Conservation (phyloP, 208 protist species). For the Crithidia expoeki region DNA sequence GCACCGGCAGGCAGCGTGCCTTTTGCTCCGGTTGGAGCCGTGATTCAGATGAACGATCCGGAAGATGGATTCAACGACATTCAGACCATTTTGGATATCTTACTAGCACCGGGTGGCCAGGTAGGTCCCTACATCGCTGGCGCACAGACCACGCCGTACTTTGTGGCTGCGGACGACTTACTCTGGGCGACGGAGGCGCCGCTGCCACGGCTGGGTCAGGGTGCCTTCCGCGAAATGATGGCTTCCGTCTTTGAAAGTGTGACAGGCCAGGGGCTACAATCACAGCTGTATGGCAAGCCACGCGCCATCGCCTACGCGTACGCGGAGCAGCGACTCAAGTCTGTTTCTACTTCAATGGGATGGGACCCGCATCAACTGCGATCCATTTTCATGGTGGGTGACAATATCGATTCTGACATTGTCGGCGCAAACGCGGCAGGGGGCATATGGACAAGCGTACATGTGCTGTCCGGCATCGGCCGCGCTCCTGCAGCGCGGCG, state of each 20-base stretch:
- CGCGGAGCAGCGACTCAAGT: conserved; percentile 61
- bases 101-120: conserved; percentile 61
- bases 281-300: conserved; percentile 84
- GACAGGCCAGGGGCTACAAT: conserved; percentile 67
- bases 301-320: conserved; percentile 83
- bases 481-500: conserved; percentile 61
- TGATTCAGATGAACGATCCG: conserved; percentile 78
- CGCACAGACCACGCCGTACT: conserved; percentile 76
- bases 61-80: conserved; percentile 83
- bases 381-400: conserved; percentile 87
- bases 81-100: conserved; percentile 78
- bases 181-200: conserved; percentile 73
- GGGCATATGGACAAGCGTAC: conserved; percentile 75
- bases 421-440: conserved; percentile 82
- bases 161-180: conserved; percentile 72
- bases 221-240: conserved; percentile 86
- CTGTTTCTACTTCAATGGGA: conserved; percentile 45
- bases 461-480: conserved; percentile 78
- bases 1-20: conserved; percentile 30
- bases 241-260: conserved; percentile 79
- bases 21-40: conserved; percentile 60
- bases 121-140: conserved; percentile 59
- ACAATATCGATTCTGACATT: conserved; percentile 88
- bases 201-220: conserved; percentile 79
- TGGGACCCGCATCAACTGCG: conserved; percentile 64